Evolutionary conservation across 257 asterid species (phyloP), one percentile per base, ranked within the genome.

Genomic region (Scutellaria minor): DNA sequence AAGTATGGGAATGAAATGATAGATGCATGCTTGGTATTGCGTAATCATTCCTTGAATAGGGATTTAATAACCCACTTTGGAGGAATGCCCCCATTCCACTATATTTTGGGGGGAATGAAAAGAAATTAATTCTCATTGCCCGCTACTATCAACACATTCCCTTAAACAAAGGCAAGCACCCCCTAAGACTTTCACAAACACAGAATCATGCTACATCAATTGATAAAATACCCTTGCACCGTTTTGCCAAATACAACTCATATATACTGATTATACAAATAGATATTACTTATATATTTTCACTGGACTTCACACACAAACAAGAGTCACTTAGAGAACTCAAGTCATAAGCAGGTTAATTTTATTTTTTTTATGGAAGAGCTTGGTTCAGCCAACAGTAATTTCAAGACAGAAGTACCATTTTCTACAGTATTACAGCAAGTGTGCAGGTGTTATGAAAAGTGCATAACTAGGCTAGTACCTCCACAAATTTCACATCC

Each of bases 401-500:
- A 48, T 54, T 57, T 70, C 55, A 67, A 58, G 71, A 50, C 5
- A 0, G 4, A 1, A 54, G 39, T 14, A 53, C 59, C 68, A 65
- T 46, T 59, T 59, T 46, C 46, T 15, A 62, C 50, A 71, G 56
- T 55, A 66, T 40, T 27, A 6, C 44, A 54, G 76, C 73, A 64
- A 52, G 55, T 15, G 45, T 22, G 55, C 48, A 61, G 70, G 59
- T 51, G 37, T 70, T 44, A 74, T 42, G 37, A 72, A 79, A 39
- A 27, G 75, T 48, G 53, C 0, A 75, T 51, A 61, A 37, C 13
- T 54, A 76, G 37, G 46, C 48, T 44, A 13, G 76, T 87, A 93
- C 98, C 98, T 93, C 92, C 92, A 83, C 98, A 93, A 66, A 75
- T 75, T 84, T 91, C 90, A 63, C 98, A 93, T 60, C 88, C 83